A percentile compares a stretch with the other conserved stretches of the same genome.
Evolutionary conservation across 371 early-diverging fungal genomes (phyloP).

Genomic region (Nematocida major): DNA sequence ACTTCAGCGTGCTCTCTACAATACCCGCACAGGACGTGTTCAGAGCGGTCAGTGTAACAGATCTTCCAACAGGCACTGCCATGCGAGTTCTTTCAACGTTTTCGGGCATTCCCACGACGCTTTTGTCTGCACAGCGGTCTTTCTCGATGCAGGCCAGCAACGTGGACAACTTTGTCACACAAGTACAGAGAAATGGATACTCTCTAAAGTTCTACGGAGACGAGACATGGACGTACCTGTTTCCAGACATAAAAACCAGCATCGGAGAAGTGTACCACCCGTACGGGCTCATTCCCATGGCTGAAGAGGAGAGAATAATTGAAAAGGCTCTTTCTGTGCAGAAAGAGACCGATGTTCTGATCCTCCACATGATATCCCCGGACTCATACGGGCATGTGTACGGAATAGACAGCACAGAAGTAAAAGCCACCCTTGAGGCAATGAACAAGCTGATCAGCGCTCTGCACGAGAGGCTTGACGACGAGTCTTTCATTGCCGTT

Average conservation of each 20-base stretch:
- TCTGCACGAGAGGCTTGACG: slow-evolving; percentile 69
- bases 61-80: slow-evolving; percentile 62
- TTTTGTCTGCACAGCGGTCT: slow-evolving; percentile 51
- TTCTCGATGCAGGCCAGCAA: slow-evolving; percentile 38
- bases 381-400: slow-evolving; percentile 62
- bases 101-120: slow-evolving; percentile 61
- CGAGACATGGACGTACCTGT: slow-evolving; percentile 59
- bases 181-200: neutral
- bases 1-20: slow-evolving; percentile 11
- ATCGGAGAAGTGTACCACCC: slow-evolving; percentile 40
- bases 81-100: slow-evolving; percentile 54
- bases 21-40: slow-evolving; percentile 21
- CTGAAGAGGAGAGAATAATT: slow-evolving; percentile 52
- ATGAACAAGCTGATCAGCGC: slow-evolving; percentile 72
- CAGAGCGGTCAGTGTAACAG: slow-evolving; percentile 50
- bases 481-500: slow-evolving; percentile 78
- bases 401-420: slow-evolving; percentile 69
- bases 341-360: slow-evolving; percentile 2
- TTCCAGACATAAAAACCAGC: slow-evolving; percentile 44
- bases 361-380: slow-evolving; percentile 39
- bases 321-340: slow-evolving; percentile 35
- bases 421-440: slow-evolving; percentile 73
- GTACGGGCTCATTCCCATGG: slow-evolving; percentile 25
- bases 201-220: slow-evolving; percentile 62
- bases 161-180: slow-evolving; percentile 52